Conservation (phyloP, 805 yeast species). For the Yamadazyma scolyti region DNA sequence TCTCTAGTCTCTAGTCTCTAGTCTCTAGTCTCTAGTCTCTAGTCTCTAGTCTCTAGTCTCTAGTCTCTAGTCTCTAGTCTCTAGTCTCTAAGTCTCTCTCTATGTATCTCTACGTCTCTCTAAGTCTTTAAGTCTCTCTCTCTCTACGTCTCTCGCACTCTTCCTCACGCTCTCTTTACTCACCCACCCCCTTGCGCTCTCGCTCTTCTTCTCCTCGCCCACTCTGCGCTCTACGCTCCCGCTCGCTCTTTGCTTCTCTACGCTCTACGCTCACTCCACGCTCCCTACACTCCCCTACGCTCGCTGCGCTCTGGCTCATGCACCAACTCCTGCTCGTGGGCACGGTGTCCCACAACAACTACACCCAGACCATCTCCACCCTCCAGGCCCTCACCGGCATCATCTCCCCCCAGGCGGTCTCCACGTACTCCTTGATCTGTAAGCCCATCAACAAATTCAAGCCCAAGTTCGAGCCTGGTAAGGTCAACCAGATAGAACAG, state of each 20-base stretch:
- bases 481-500: constrained; percentile 55
- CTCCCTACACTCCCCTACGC: neutral
- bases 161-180: too few species aligned
- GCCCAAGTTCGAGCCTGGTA: constrained; percentile 54
- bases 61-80: too few species aligned
- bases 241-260: too few species aligned
- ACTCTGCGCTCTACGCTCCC: neutral
- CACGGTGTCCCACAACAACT: constrained; percentile 38
- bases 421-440: constrained; percentile 47
- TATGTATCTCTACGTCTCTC: too few species aligned
- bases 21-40: too few species aligned
- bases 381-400: constrained; percentile 51
- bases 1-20: too few species aligned
- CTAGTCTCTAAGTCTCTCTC: too few species aligned
- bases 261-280: neutral
- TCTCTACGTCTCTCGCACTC: too few species aligned
- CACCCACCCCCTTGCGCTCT: too few species aligned
- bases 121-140: too few species aligned
- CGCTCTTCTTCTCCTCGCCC: too few species aligned
- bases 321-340: constrained; percentile 51
- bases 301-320: constrained; percentile 25
- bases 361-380: constrained; percentile 42
- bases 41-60: too few species aligned
- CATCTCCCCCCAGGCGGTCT: constrained; percentile 38
- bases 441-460: constrained; percentile 49